Conservation (phyloP, 768 basidiomycete species). For the Tricholoma terreum region DNA sequence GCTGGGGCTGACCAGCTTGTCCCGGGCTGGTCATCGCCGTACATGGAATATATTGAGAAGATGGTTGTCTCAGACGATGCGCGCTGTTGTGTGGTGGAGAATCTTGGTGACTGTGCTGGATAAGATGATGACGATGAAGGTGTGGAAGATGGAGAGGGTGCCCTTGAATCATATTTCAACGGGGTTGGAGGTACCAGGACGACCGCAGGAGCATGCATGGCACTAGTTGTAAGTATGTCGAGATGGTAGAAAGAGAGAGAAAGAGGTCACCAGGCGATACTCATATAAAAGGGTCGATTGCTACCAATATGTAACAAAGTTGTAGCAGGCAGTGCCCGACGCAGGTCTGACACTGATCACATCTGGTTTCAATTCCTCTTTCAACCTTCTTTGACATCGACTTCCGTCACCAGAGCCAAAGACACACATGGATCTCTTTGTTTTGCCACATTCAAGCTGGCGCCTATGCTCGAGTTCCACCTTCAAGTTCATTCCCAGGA, state of each 20-base stretch:
- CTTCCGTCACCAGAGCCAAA: too few species aligned
- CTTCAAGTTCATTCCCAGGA: too few species aligned
- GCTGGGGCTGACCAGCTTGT: constrained; percentile 42
- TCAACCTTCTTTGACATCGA: too few species aligned
- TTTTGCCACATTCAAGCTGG: too few species aligned
- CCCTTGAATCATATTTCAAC: constrained; percentile 18
- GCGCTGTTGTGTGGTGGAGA: constrained; percentile 40
- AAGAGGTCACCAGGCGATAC: neutral
- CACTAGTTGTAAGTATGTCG: constrained; percentile 1
- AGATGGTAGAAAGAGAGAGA: constrained; percentile 6
- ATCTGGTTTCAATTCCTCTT: too few species aligned
- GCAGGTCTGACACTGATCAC: too few species aligned
- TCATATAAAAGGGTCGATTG: too few species aligned
- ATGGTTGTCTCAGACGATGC: constrained; percentile 72
- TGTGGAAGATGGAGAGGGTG: constrained; percentile 26
- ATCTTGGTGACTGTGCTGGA: constrained; percentile 25
- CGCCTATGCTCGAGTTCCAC: too few species aligned
- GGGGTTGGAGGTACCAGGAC: constrained; percentile 35
- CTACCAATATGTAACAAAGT: too few species aligned
- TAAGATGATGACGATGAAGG: constrained; percentile 30
- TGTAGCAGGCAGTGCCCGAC: too few species aligned
- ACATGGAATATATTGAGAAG: constrained; percentile 86
- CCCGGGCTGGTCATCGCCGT: constrained; percentile 53
- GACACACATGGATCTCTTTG: too few species aligned
- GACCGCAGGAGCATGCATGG: constrained; percentile 38